phyloP scores from a whole-genome alignment of 129 eudicot species.

The Logfia minima region DNA sequence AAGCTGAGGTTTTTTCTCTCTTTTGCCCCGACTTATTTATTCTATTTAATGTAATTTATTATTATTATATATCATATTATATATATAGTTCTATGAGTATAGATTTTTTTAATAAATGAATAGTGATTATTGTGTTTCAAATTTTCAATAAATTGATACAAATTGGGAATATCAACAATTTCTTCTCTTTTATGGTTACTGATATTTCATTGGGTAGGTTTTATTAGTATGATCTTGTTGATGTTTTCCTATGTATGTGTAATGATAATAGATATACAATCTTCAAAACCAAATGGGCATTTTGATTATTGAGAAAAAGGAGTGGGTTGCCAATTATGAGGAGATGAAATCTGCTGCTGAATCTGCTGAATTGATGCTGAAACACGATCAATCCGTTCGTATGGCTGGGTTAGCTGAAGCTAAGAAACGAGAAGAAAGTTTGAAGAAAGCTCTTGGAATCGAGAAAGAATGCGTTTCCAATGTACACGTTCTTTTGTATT shows the following conservation, averaged over 20 bases:
- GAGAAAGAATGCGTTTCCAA: slow-evolving; percentile 91
- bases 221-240: background rate
- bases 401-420: slow-evolving; percentile 60
- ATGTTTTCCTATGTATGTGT: background rate
- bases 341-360: slow-evolving; percentile 61
- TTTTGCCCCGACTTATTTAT: slow-evolving; percentile 5
- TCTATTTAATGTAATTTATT: background rate
- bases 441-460: slow-evolving; percentile 83
- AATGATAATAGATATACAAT: slow-evolving; percentile 61
- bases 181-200: background rate
- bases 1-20: slow-evolving; percentile 66
- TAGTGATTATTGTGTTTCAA: slow-evolving; percentile 17
- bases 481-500: slow-evolving; percentile 37
- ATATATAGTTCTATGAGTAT: background rate
- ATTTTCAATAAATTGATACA: slow-evolving; percentile 7
- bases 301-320: slow-evolving; percentile 80
- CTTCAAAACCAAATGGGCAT: slow-evolving; percentile 94
- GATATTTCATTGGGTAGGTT: background rate
- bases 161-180: background rate
- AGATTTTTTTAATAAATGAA: slow-evolving; percentile 12
- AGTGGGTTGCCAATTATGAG: slow-evolving; percentile 76
- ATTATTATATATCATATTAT: background rate
- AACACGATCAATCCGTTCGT: slow-evolving; percentile 56
- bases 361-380: slow-evolving; percentile 55
- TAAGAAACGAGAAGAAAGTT: slow-evolving; percentile 64